Percentiles rank a stretch among this genome's conserved stretches.
phyloP scores from a whole-genome alignment of 192 early-diverging fungal species.

The Backusella morwellensis region DNA sequence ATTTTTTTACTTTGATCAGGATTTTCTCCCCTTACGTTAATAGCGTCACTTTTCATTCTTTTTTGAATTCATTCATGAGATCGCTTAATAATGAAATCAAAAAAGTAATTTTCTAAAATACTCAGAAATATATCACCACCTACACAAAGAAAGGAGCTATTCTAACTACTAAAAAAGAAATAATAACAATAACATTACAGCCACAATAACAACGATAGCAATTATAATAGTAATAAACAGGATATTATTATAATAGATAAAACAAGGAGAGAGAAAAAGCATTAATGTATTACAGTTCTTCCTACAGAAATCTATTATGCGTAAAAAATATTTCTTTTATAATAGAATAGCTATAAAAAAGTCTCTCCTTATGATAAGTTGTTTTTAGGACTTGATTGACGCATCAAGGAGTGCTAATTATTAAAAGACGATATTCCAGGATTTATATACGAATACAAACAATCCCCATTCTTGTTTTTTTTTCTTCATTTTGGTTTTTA shows the following conservation, averaged over 20 bases:
- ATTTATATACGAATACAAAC: neutral
- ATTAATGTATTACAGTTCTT: conserved; percentile 3
- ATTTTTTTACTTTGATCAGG: conserved; percentile 1
- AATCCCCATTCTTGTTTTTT: neutral
- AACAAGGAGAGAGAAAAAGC: neutral
- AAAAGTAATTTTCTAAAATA: neutral
- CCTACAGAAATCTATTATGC: conserved; percentile 4
- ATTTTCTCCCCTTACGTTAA: neutral
- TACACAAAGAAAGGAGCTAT: neutral
- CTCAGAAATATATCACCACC: neutral
- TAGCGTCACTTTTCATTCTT: neutral
- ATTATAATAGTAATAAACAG: neutral
- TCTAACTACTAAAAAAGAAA: neutral
- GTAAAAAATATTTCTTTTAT: neutral
- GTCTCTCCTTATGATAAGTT: neutral
- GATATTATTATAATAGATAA: neutral
- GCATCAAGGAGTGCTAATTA: neutral
- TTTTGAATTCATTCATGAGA: neutral
- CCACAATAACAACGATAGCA: neutral
- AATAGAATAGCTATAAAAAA: neutral
- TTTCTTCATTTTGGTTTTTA: neutral
- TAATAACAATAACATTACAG: neutral
- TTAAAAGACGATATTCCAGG: neutral
- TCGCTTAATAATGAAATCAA: neutral
- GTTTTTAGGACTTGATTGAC: conserved; percentile 5